Evolutionary conservation across 306 rosid species (phyloP).

Genomic region (Elaeagnus macrophylla): DNA sequence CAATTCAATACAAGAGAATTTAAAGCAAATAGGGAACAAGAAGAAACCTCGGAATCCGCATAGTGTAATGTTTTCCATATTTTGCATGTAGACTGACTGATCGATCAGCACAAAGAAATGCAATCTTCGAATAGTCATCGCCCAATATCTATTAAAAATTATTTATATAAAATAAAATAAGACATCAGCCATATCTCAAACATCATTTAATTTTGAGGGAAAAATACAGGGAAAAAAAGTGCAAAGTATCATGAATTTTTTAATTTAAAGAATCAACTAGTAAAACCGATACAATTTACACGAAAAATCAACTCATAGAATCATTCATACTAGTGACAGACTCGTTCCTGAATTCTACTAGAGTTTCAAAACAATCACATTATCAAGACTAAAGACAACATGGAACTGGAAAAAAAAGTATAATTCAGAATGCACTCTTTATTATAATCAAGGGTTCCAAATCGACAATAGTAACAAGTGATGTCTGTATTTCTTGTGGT

Average conservation of each 20-base stretch:
- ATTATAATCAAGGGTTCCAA: no score
- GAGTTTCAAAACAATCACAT: no score
- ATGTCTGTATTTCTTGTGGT: no score
- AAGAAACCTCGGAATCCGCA: conserved; percentile 85
- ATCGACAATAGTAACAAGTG: no score
- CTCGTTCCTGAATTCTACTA: no score
- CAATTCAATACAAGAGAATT: neutral
- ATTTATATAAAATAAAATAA: conserved; percentile 10
- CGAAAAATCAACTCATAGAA: no score
- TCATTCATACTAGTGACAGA: no score
- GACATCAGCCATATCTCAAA: conserved; percentile 6
- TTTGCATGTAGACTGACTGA: conserved; percentile 73
- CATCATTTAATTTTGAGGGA: neutral
- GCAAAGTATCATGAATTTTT: neutral
- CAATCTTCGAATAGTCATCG: conserved; percentile 89
- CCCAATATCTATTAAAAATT: conserved; percentile 42
- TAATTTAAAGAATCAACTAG: no score
- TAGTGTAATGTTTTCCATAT: conserved; percentile 76
- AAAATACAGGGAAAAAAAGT: neutral
- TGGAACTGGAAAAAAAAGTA: no score
- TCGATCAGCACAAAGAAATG: conserved; percentile 89
- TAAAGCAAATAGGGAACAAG: neutral
- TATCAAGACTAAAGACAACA: no score
- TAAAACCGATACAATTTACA: no score
- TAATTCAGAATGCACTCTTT: no score